Evolutionary conservation across 352 stramenopile species (phyloP), one percentile per base, ranked within the genome.

Genomic region (Phytopythium montanum): DNA sequence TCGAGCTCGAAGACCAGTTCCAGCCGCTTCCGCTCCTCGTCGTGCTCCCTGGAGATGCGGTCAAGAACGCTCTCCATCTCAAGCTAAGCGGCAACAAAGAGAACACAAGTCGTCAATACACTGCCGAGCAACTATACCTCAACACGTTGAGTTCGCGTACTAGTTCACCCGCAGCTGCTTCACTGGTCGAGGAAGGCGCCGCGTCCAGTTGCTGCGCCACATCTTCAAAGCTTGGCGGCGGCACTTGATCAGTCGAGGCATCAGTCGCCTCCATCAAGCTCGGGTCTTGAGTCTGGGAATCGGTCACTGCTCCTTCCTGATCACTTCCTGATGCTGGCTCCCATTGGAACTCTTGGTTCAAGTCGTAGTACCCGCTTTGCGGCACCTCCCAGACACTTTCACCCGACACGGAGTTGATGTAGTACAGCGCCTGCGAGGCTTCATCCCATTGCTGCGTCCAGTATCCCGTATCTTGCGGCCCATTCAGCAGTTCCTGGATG

Each of bases 371-470:
- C 19, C 83, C 83, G n/a, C 68, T 61, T 25, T 55, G 31, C 9
- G 83, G 83, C 0, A 73, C 61, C 18, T 91, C 75, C 83, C 83
- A 93, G 31, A 77, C 67, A 42, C 79, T 89, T 52, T 86, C 79
- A 0, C 69, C 65, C 0, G 69, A 85, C 26, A 79, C 53, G 0
- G 77, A 85, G 52, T 91, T 77, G 44, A 82, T 60, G 59, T 90
- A 93, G 54, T 88, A 93, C 25, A 76, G 87, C 25, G 75, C 62
- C 48, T 82, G 59, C 3, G 81, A 76, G 3, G 48, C 56, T 19
- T 90, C 79, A 61, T 90, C 81, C 83, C 83, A 93, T 34, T 61
- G 62, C 54, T 93, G 81, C 0, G 72, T 72, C 81, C 81, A 93
- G 56, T 81, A 80, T 0, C 69, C 75, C 41, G 81, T 59, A 41